Evolutionary conservation across 108 stramenopile genomes (phyloP).

Genomic region (Bacterosira constricta): DNA sequence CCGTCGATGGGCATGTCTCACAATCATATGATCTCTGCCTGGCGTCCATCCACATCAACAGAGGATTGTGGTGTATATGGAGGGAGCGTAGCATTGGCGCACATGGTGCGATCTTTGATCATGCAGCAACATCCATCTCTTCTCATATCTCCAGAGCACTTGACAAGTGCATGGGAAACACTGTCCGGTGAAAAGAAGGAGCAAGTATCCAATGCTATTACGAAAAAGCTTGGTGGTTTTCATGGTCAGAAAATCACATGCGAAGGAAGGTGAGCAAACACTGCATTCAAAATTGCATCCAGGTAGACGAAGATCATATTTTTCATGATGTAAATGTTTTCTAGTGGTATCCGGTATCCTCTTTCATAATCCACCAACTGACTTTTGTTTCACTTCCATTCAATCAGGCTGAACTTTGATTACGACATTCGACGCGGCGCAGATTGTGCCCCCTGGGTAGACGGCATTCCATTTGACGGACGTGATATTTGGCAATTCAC

Average conservation of each 20-base stretch:
- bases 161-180: slow-evolving; percentile 7
- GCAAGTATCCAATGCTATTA: neutral
- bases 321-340: neutral
- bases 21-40: neutral
- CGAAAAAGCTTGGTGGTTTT: slow-evolving; percentile 12
- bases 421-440: slow-evolving; percentile 31
- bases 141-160: neutral
- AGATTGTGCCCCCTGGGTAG: slow-evolving; percentile 26
- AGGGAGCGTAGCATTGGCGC: slow-evolving; percentile 13
- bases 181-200: neutral
- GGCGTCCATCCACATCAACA: slow-evolving; percentile 9
- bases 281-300: too few species aligned
- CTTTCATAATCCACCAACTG: neutral
- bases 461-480: slow-evolving; percentile 32
- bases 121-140: neutral
- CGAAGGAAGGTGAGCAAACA: slow-evolving; percentile 39
- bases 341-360: neutral
- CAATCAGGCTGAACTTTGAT: slow-evolving; percentile 39
- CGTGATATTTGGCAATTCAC: slow-evolving; percentile 32
- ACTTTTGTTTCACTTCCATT: neutral
- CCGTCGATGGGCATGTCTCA: neutral
- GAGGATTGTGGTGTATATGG: slow-evolving; percentile 17
- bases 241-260: slow-evolving; percentile 34
- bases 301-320: neutral
- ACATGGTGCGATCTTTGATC: slow-evolving; percentile 14